Conservation (phyloP, 108 stramenopile genomes). For the Pelagomonas calceolata region DNA sequence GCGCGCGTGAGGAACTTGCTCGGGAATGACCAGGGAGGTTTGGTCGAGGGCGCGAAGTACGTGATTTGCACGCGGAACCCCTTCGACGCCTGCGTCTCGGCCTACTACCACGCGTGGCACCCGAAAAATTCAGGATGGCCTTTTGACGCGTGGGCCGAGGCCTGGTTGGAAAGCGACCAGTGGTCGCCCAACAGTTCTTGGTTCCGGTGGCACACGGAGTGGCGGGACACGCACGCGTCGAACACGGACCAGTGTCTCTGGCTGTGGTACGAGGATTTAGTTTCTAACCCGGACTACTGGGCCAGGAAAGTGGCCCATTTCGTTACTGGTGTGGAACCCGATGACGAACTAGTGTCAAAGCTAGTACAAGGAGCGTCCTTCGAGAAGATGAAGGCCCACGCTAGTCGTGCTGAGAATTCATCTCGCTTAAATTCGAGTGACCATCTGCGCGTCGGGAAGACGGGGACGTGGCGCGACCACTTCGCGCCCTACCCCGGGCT, state of each 20-base stretch:
- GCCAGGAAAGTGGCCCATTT: neutral
- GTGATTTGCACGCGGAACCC: conserved; percentile 4
- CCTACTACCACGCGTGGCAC: neutral
- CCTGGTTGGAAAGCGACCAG: neutral
- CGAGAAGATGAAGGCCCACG: too few species aligned
- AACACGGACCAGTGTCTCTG: neutral
- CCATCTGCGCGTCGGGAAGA: too few species aligned
- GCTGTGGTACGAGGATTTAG: conserved; percentile 1
- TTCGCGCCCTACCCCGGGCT: too few species aligned
- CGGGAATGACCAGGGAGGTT: too few species aligned
- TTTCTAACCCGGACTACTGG: neutral
- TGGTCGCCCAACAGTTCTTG: neutral
- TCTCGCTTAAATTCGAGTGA: too few species aligned
- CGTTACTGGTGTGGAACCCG: neutral
- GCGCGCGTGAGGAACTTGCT: neutral
- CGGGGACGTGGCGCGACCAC: too few species aligned
- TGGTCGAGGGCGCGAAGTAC: neutral
- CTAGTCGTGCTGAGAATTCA: too few species aligned
- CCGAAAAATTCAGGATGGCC: neutral
- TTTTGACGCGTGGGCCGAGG: too few species aligned
- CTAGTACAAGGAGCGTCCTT: too few species aligned
- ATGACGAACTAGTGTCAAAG: neutral
- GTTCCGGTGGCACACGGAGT: neutral
- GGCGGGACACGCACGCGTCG: neutral
- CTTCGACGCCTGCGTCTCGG: conserved; percentile 2